These are phyloP conservation scores for Clarireedia sp. DNA, from an alignment of 2,329 filamentous ascomycete species.

Conservation along the genomic window DNA sequence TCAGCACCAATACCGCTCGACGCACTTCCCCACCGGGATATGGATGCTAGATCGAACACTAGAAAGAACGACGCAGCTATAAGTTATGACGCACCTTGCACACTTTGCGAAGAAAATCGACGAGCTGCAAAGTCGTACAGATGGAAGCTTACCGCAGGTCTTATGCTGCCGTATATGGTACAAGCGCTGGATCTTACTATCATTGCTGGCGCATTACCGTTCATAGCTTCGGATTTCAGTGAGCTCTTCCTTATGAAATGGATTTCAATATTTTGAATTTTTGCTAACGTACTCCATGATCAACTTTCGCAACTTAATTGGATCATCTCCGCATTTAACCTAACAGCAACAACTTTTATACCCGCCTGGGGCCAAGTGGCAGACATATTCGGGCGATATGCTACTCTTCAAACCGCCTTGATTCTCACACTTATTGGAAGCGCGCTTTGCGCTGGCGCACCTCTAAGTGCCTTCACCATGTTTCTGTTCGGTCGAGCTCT, in stretches of 20 bases:
- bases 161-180: constrained; percentile 53
- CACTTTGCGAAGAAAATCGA: constrained; percentile 26
- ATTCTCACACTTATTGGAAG: constrained; percentile 52
- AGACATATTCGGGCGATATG: constrained; percentile 57
- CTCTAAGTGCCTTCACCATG: constrained; percentile 45
- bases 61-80: neutral
- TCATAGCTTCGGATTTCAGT: constrained; percentile 59
- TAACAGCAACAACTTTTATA: constrained; percentile 60
- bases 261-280: too few species aligned
- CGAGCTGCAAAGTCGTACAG: constrained; percentile 38
- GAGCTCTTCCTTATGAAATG: constrained; percentile 17
- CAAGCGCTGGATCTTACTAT: constrained; percentile 59
- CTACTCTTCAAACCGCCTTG: constrained; percentile 48
- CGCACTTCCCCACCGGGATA: neutral
- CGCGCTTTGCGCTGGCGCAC: constrained; percentile 51
- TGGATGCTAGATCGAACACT: neutral
- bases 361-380: constrained; percentile 57
- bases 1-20: neutral
- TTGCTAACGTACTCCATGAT: constrained; percentile 29
- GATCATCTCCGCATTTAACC: constrained; percentile 62
- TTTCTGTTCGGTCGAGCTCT: constrained; percentile 55
- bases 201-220: constrained; percentile 50
- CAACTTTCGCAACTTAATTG: constrained; percentile 54
- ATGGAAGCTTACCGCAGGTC: constrained; percentile 50
- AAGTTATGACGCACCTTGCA: constrained; percentile 7